Base-by-base conservation (phyloP, 805 yeast species). In the Candida boidinii region DNA sequence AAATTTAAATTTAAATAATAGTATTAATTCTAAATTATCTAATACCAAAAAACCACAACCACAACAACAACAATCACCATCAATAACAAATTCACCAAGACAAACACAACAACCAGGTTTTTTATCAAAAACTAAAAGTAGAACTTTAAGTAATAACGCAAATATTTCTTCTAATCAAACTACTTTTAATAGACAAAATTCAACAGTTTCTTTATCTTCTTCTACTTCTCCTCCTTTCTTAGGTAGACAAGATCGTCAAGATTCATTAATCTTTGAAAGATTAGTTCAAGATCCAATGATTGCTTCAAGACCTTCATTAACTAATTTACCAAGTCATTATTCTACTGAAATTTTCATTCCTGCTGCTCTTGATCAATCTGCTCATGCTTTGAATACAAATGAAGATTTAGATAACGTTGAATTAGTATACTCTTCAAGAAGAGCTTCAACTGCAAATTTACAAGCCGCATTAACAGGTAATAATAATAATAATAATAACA, bases 261-360 rank as follows among this genome's bases (percentile, higher is more conserved):
- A 54, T 19, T 72, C 79, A 12, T 49, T 69, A 48, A 79, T 79
- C 46, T 81, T 74, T 48, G 87, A 78, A 44, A 63, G 85, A 35
- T 65, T 70, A 30, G 85, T 78, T 7, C 81, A 78, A 48, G 83
- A 76, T 39, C 74, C 74, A 7, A 43, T 59, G 27, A 42, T 55
- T 31, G 52, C 52, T 34, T 37, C 51, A 28, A 53, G 49, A 39
- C 49, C 54, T 2, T 36, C 48, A n/a, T 50, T 51, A 2, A 33
- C 41, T 30, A 46, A 54, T 5, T 36, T 56, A n/a, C 62, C 62
- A 20, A 42, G 60, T 31, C 62, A 57, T 38, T 50, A 60, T 34
- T 61, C 68, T 23, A 55, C 62, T 7, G 79, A 73, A 42, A 74
- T 70, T 46, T 69, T 52, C 40, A 68, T 73, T 28, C 76, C 79